Evolutionary conservation across 192 early-diverging fungal genomes (phyloP), one percentile per base, ranked within the genome.

Genomic region (Coemansia sp.): DNA sequence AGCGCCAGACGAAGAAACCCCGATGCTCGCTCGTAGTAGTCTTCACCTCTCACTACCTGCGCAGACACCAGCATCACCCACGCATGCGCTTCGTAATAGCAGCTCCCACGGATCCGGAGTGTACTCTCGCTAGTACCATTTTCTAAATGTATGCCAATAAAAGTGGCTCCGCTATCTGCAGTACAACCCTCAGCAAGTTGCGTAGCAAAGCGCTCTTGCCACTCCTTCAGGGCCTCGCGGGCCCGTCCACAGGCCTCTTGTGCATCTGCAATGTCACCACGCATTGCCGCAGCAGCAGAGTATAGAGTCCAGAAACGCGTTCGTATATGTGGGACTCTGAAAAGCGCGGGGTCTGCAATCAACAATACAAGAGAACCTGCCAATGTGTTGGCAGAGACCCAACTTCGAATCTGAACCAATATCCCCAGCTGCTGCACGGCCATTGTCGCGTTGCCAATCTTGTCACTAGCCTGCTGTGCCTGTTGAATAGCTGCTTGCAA

Each of bases 11-110:
- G 67, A 19, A 79, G n/a, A 24, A 79, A 79, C 19, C 67, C 60
- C 2, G 65, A 22, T 7, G 64, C 67, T 34, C 67, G 65, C n/a
- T 70, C 76, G 18, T 65, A 61, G 0, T 23, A 31, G 26, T 64
- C 53, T 18, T 71, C 69, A 44, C 65, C 60, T 34, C 54, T 53
- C 24, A 48, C 38, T 10, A 56, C 62, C 25, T 54, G 47, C 19
- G 71, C 71, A 5, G 76, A 73, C 5, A 73, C 61, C 5, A 79
- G 67, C 71, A 79, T 79, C 3, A 65, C 67, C 76, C 76, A 79
- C 2, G 67, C 76, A 57, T 79, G 76, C 0, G 71, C 67, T 49
- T 79, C 76, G 41, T 73, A 79, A 54, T 79, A 79, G 28, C 63
- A 61, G 60, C 71, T 69, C 0, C 76, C 64, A 2, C 60, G 26